A percentile compares a stretch with the other conserved stretches of the same genome.
phyloP scores from a whole-genome alignment of 2,329 filamentous ascomycete genomes.

The Fusarium aywerte region DNA sequence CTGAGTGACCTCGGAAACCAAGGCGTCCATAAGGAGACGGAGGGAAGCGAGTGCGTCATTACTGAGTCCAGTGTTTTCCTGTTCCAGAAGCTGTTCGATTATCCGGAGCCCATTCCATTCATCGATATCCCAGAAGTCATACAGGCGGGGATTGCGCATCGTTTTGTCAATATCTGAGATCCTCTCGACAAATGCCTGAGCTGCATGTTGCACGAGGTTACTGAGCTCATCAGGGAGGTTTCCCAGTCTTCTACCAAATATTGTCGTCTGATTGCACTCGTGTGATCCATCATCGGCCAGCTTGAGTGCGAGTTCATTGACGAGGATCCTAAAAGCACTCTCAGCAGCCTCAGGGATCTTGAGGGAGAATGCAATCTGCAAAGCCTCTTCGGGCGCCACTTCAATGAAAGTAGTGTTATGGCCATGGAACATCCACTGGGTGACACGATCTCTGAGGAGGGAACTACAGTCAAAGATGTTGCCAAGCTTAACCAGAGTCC shows the following conservation, averaged over 20 bases:
- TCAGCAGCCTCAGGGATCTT: slow-evolving; percentile 57
- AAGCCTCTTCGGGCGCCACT: slow-evolving; percentile 68
- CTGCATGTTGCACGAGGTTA: slow-evolving; percentile 69
- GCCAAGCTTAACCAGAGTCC: slow-evolving; percentile 72
- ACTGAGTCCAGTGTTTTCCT: slow-evolving; percentile 3
- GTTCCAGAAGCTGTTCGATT: slow-evolving; percentile 44
- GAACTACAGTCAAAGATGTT: slow-evolving; percentile 65
- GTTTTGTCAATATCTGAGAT: slow-evolving; percentile 48
- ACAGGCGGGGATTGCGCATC: slow-evolving; percentile 50
- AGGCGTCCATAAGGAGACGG: slow-evolving; percentile 36
- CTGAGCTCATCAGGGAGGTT: slow-evolving; percentile 64
- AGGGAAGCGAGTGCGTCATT: slow-evolving; percentile 33
- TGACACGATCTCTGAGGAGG: slow-evolving; percentile 60
- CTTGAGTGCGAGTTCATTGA: slow-evolving; percentile 69
- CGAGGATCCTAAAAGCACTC: slow-evolving; percentile 67
- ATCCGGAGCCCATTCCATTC: slow-evolving; percentile 51
- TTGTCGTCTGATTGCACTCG: slow-evolving; percentile 43
- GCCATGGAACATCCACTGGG: slow-evolving; percentile 67
- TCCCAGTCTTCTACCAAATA: slow-evolving; percentile 61
- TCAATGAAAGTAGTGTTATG: slow-evolving; percentile 70
- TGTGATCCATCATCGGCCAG: slow-evolving; percentile 41
- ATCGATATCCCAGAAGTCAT: slow-evolving; percentile 45
- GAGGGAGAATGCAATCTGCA: slow-evolving; percentile 65
- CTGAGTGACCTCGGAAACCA: slow-evolving; percentile 30
- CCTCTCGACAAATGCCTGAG: slow-evolving; percentile 62